These are phyloP conservation scores for Saccharomyces hybrid DNA, from an alignment of 1,139 yeast species.

Conservation along the genomic window DNA sequence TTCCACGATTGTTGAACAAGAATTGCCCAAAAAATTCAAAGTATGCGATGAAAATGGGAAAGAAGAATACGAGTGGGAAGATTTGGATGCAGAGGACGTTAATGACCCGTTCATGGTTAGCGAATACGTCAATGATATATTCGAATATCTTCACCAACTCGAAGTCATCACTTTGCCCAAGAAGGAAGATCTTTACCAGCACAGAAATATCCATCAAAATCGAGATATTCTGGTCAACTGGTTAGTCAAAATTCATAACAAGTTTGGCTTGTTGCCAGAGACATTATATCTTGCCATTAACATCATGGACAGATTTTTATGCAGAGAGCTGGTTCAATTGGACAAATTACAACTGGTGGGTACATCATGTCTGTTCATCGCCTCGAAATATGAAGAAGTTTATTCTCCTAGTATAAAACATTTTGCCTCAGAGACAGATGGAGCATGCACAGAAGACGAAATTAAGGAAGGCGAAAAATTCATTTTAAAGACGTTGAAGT, in stretches of 20 bases:
- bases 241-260: constrained; percentile 87
- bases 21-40: constrained; percentile 30
- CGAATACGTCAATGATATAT: constrained; percentile 85
- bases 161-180: constrained; percentile 76
- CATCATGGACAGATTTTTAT: constrained; percentile 84
- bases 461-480: constrained; percentile 82
- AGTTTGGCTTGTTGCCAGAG: constrained; percentile 84
- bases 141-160: constrained; percentile 65
- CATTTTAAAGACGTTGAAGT: constrained; percentile 66
- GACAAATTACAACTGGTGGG: constrained; percentile 86
- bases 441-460: constrained; percentile 69
- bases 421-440: constrained; percentile 84
- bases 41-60: constrained; percentile 27
- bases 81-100: constrained; percentile 80
- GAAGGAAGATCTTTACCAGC: constrained; percentile 64
- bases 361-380: constrained; percentile 81
- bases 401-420: constrained; percentile 86
- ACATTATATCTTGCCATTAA: constrained; percentile 83
- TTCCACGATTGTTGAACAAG: constrained; percentile 31
- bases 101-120: constrained; percentile 94
- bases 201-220: constrained; percentile 69
- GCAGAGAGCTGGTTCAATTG: constrained; percentile 69
- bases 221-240: constrained; percentile 89
- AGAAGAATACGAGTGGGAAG: constrained; percentile 66
- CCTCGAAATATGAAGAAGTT: constrained; percentile 94